phyloP scores from a whole-genome alignment of 176 grass and related monocot species.

The Cocos nucifera region DNA sequence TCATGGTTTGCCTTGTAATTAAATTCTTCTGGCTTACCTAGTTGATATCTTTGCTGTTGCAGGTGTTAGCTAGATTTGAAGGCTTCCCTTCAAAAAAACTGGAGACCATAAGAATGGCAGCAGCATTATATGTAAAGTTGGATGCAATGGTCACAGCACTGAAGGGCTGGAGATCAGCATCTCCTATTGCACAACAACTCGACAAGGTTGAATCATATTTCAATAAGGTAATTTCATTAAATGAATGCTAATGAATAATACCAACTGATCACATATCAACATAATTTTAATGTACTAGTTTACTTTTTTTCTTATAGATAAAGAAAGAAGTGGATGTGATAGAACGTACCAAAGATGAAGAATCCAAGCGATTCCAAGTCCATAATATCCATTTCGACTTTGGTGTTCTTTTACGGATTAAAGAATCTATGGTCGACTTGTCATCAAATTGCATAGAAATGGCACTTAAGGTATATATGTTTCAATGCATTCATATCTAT shows the following conservation, averaged over 20 bases:
- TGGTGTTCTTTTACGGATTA: conserved; percentile 32
- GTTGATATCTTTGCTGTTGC: background rate
- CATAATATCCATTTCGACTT: conserved; percentile 48
- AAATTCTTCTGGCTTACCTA: conserved; percentile 1
- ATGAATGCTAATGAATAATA: no score
- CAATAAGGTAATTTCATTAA: conserved; percentile 34
- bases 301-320: conserved; percentile 17
- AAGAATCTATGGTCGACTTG: conserved; percentile 53
- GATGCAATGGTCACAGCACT: conserved; percentile 25
- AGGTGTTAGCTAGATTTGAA: conserved; percentile 63
- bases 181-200: conserved; percentile 35
- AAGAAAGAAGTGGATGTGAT: conserved; percentile 57
- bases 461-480: conserved; percentile 26
- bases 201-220: conserved; percentile 38
- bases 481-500: no score
- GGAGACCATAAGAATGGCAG: conserved; percentile 43
- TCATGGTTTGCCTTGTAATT: no score
- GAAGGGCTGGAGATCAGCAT: conserved; percentile 33
- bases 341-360: conserved; percentile 52
- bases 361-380: conserved; percentile 40
- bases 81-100: conserved; percentile 54
- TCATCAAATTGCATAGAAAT: conserved; percentile 61
- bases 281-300: background rate
- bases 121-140: conserved; percentile 42
- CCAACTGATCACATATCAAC: background rate